phyloP scores from a whole-genome alignment of 1,284 basidiomycete species.

The Singerocomus inundabilis region DNA sequence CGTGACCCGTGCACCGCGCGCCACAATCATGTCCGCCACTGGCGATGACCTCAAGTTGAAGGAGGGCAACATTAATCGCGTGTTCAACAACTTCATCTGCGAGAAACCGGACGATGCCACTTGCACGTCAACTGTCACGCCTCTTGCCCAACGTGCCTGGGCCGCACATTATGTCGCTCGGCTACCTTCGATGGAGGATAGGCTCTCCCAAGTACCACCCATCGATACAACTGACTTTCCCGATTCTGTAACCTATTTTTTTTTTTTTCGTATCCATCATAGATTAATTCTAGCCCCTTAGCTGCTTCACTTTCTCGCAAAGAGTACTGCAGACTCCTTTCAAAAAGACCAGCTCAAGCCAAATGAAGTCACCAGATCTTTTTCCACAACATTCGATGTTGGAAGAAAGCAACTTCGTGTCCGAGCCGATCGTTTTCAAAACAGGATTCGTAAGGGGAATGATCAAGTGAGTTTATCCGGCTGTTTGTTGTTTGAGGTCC shows the following conservation, averaged over 20 bases:
- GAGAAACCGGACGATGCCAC: constrained; percentile 13
- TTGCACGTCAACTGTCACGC: constrained; percentile 12
- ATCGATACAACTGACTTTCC: constrained; percentile 44
- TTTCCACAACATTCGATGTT: constrained; percentile 28
- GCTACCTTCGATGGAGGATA: constrained; percentile 21
- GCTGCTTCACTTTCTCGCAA: constrained; percentile 45
- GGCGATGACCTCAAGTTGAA: constrained; percentile 30
- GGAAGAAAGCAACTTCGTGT: constrained; percentile 28
- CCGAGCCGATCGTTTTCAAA: constrained; percentile 41
- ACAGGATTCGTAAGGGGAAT: constrained; percentile 36
- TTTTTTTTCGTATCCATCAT: neutral
- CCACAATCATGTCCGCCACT: constrained; percentile 42
- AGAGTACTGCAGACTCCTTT: constrained; percentile 47
- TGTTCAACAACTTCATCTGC: constrained; percentile 43
- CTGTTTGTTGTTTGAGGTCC: neutral
- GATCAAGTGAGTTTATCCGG: constrained; percentile 27
- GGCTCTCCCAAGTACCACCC: constrained; percentile 29
- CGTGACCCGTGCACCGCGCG: constrained; percentile 39
- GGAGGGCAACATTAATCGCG: constrained; percentile 40
- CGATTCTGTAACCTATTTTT: constrained; percentile 30
- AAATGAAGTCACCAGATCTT: constrained; percentile 38
- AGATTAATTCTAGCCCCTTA: constrained; percentile 10
- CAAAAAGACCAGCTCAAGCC: constrained; percentile 50
- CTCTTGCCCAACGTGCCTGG: constrained; percentile 53
- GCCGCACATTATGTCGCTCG: constrained; percentile 42